phyloP scores from a whole-genome alignment of 192 early-diverging fungal genomes.

The Coemansia sp. region DNA sequence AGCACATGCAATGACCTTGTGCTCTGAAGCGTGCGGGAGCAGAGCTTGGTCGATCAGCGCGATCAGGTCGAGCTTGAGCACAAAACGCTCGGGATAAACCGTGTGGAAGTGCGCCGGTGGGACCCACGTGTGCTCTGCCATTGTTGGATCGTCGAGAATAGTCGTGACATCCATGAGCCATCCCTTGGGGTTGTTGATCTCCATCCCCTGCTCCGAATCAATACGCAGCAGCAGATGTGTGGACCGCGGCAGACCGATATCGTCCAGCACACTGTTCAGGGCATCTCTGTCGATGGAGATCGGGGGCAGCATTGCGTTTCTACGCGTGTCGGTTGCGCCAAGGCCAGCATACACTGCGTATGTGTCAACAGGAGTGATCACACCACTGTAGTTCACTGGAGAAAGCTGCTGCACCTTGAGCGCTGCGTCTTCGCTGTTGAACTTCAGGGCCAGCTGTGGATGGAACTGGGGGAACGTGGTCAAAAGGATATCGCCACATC shows the following conservation, averaged over 20 bases:
- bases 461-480: constrained; percentile 12
- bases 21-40: constrained; percentile 25
- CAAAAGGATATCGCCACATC: constrained; percentile 42
- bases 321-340: constrained; percentile 47
- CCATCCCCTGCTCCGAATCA: constrained; percentile 40
- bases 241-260: constrained; percentile 37
- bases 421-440: constrained; percentile 13
- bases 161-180: constrained; percentile 31
- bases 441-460: constrained; percentile 15
- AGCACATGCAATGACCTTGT: constrained; percentile 38
- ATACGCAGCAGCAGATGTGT: constrained; percentile 53
- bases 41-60: constrained; percentile 48
- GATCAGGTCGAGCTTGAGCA: constrained; percentile 48
- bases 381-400: background rate
- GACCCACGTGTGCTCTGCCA: constrained; percentile 26
- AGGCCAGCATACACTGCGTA: constrained; percentile 38
- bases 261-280: constrained; percentile 32
- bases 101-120: constrained; percentile 50
- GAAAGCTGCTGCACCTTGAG: constrained; percentile 23
- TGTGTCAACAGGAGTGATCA: constrained; percentile 19
- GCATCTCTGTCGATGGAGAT: constrained; percentile 35
- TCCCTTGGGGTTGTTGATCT: constrained; percentile 15
- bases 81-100: constrained; percentile 36
- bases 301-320: constrained; percentile 20
- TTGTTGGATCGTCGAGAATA: constrained; percentile 24